Percentiles rank a stretch among this genome's conserved stretches.
These are phyloP conservation scores for Dovyalis caffra DNA, from an alignment of 345 rosid genomes.

Conservation along the genomic window DNA sequence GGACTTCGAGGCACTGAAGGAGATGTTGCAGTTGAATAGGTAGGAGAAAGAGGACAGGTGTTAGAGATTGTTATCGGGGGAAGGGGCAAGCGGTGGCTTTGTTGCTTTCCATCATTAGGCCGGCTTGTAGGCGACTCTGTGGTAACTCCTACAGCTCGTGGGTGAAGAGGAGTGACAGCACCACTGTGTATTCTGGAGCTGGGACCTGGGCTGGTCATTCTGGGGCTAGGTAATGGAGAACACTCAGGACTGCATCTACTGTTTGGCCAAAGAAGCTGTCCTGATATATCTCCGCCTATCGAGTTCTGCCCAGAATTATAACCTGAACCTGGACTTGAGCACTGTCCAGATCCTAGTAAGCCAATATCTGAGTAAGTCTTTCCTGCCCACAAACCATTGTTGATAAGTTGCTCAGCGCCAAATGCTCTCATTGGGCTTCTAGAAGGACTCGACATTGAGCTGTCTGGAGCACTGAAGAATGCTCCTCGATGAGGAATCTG, in stretches of 20 bases:
- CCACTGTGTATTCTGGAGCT: conserved; percentile 97
- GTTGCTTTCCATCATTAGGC: conserved; percentile 78
- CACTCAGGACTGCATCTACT: conserved; percentile 96
- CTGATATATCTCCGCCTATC: conserved; percentile 88
- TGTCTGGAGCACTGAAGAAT: conserved; percentile 83
- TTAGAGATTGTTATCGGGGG: conserved; percentile 72
- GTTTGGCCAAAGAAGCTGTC: conserved; percentile 88
- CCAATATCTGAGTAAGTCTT: conserved; percentile 67
- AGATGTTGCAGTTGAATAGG: conserved; percentile 85
- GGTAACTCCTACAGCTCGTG: conserved; percentile 71
- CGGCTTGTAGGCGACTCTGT: conserved; percentile 67
- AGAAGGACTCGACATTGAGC: conserved; percentile 97
- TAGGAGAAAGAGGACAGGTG: conserved; percentile 75
- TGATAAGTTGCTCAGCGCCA: conserved; percentile 62
- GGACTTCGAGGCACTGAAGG: conserved; percentile 98
- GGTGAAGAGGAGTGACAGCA: conserved; percentile 97
- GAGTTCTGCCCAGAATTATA: conserved; percentile 94
- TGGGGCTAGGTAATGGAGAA: conserved; percentile 93
- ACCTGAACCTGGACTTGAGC: conserved; percentile 98
- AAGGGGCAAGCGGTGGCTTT: conserved; percentile 88
- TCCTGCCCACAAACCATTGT: conserved; percentile 66
- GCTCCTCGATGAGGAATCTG: conserved; percentile 67
- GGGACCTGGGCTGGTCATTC: conserved; percentile 97
- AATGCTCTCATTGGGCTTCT: conserved; percentile 88
- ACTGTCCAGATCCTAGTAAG: conserved; percentile 80